phyloP scores from a whole-genome alignment of 78 protist genomes.

The Polysphondylium violaceum region DNA sequence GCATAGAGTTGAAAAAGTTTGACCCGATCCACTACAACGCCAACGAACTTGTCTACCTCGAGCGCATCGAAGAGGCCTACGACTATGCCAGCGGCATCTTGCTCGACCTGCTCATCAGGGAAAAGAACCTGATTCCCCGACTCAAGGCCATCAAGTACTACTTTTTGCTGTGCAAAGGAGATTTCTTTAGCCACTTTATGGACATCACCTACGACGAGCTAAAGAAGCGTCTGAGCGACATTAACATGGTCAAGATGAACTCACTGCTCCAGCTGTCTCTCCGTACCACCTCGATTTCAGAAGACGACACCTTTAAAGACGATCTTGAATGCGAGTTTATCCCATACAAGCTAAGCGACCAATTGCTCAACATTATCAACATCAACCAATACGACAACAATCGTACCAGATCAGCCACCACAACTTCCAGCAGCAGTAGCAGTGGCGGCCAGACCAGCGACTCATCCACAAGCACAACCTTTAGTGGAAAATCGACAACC shows the following conservation, averaged over 20 bases:
- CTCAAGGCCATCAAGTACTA: conserved; percentile 83
- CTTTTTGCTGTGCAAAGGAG: conserved; percentile 90
- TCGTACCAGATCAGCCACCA: background rate
- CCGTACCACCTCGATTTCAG: conserved; percentile 38
- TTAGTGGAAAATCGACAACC: background rate
- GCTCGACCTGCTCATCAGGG: conserved; percentile 55
- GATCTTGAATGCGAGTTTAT: conserved; percentile 81
- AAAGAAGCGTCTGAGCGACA: conserved; percentile 59
- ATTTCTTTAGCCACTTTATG: conserved; percentile 89
- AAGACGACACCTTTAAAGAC: conserved; percentile 80
- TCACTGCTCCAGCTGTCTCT: conserved; percentile 77
- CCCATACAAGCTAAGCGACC: conserved; percentile 46
- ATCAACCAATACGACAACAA: conserved; percentile 6
- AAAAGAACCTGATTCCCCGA: conserved; percentile 59
- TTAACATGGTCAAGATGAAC: conserved; percentile 69
- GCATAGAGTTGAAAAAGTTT: background rate
- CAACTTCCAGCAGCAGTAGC: background rate
- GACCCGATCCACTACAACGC: background rate
- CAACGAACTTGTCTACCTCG: conserved; percentile 46
- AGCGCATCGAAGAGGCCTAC: conserved; percentile 67
- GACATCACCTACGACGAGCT: conserved; percentile 87
- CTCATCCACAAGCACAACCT: background rate
- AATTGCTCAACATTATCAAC: conserved; percentile 73
- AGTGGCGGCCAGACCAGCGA: background rate
- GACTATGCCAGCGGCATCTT: conserved; percentile 62